Conservation (phyloP, 2,329 filamentous ascomycete species). For the Dactylellina haptotyla region DNA sequence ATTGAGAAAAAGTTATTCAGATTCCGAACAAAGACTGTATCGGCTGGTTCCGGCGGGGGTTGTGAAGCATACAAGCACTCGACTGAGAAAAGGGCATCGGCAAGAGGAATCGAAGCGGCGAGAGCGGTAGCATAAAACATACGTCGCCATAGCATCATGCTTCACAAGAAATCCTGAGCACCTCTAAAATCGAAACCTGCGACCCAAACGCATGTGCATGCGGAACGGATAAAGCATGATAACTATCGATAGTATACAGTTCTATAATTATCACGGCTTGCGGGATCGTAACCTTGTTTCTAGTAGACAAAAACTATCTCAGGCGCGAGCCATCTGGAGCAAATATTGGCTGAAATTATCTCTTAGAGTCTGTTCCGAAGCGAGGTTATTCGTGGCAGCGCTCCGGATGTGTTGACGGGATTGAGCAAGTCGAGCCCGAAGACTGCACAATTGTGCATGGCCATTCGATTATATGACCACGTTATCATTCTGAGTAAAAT, state of each 20-base stretch:
- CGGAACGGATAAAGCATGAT: not conserved
- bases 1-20: constrained; percentile 9
- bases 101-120: not conserved
- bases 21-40: constrained; percentile 20
- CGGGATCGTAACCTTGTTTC: too few species aligned
- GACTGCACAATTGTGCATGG: too few species aligned
- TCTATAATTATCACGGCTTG: too few species aligned
- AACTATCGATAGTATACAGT: too few species aligned
- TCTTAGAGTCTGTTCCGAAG: too few species aligned
- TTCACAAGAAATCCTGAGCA: too few species aligned
- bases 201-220: not conserved
- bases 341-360: not conserved
- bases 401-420: not conserved
- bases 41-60: not conserved
- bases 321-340: not conserved
- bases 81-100: not conserved
- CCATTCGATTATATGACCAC: too few species aligned
- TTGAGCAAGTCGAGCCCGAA: too few species aligned
- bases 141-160: not conserved
- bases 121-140: not conserved
- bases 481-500: too few species aligned
- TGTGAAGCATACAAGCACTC: not conserved
- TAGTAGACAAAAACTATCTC: too few species aligned
- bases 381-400: too few species aligned
- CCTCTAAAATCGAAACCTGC: too few species aligned